Conservation (phyloP, 1,139 yeast genomes). For the Saccharomyces hybrid region DNA sequence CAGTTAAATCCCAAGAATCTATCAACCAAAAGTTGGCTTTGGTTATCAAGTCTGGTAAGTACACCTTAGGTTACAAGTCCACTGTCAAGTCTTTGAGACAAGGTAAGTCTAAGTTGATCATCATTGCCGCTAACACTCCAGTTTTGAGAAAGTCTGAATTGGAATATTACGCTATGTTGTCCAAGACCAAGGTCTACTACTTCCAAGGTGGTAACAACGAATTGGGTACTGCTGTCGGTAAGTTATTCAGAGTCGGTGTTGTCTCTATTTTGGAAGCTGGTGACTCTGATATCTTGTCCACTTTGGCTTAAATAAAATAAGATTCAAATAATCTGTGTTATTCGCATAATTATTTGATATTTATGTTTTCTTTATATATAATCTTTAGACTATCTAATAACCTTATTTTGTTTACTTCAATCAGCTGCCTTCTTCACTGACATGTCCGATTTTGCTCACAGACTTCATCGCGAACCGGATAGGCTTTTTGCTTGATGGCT, state of each 20-base stretch:
- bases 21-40: conserved; percentile 97
- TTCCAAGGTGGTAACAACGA: conserved; percentile 99
- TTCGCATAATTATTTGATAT: neutral
- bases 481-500: neutral
- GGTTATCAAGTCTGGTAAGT: conserved; percentile 98
- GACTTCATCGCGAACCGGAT: neutral
- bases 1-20: conserved; percentile 83
- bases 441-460: too few species aligned
- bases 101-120: conserved; percentile 97
- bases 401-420: neutral
- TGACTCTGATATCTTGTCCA: conserved; percentile 92
- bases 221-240: conserved; percentile 99
- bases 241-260: conserved; percentile 99
- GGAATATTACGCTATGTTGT: conserved; percentile 99
- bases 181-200: conserved; percentile 94
- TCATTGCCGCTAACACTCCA: conserved; percentile 99
- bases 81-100: conserved; percentile 97
- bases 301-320: conserved; percentile 30
- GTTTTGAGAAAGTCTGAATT: conserved; percentile 99
- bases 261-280: conserved; percentile 95
- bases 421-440: too few species aligned
- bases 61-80: conserved; percentile 99
- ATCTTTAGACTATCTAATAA: neutral
- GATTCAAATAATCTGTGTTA: neutral
- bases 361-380: neutral